phyloP scores from a whole-genome alignment of 2,329 filamentous ascomycete genomes.

The Dryadomyces sulphureus region DNA sequence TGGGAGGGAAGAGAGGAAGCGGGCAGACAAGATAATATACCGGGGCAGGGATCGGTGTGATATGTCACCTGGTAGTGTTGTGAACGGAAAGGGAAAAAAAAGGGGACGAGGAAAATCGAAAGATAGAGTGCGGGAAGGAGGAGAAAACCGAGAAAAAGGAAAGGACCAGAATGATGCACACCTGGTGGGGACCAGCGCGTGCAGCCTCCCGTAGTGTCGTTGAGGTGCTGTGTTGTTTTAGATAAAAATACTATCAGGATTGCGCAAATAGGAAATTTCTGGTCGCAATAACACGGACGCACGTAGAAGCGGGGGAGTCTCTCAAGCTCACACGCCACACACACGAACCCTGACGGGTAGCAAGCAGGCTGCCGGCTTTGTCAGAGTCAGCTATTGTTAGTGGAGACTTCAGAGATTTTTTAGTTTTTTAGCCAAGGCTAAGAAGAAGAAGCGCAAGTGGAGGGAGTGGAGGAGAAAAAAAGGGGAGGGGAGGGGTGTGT shows the following conservation, averaged over 20 bases:
- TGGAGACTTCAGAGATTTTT: slow-evolving; percentile 9
- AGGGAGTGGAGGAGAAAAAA: not conserved
- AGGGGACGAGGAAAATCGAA: not conserved
- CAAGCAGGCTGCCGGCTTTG: not conserved
- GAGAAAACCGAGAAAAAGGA: not conserved
- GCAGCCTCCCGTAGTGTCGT: not conserved
- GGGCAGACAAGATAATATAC: not conserved
- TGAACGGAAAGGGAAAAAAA: not conserved
- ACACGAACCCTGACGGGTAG: slow-evolving; percentile 7
- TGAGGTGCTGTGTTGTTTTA: not conserved
- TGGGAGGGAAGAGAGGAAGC: not conserved
- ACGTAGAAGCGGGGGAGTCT: not conserved
- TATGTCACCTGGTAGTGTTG: not conserved
- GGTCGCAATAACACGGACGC: slow-evolving; percentile 3
- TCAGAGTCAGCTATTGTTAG: slow-evolving; percentile 13
- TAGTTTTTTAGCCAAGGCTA: not conserved
- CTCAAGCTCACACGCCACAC: not conserved
- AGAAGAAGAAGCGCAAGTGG: not conserved
- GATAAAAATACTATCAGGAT: not conserved
- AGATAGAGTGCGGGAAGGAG: not conserved
- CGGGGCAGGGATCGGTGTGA: not conserved
- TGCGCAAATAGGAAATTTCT: slow-evolving; percentile 8
- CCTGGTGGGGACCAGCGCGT: not conserved
- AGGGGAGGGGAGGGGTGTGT: not conserved
- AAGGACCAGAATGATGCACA: not conserved